A percentile compares a stretch with the other conserved stretches of the same genome.
These are phyloP conservation scores for Kodamaea ohmeri DNA, from an alignment of 1,139 yeast genomes.

Conservation along the genomic window DNA sequence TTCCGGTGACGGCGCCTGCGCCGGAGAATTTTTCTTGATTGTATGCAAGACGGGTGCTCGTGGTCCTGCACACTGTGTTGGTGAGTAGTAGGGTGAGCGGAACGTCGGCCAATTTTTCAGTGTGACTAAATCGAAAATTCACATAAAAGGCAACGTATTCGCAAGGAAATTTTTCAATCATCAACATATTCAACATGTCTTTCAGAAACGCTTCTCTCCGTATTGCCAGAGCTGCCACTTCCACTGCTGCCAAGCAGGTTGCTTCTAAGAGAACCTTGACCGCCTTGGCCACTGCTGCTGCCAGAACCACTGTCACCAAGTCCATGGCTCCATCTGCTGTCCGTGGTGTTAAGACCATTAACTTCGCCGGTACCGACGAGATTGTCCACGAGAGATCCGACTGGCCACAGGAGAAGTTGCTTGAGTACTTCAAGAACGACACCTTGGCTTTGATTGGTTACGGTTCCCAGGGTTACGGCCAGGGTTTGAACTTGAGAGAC, in stretches of 20 bases:
- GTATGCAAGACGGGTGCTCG: background rate
- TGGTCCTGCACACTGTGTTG: slow-evolving; percentile 1
- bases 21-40: background rate
- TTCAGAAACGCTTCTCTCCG: slow-evolving; percentile 62
- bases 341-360: slow-evolving; percentile 94
- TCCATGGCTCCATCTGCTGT: slow-evolving; percentile 39
- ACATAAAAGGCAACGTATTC: slow-evolving; percentile 14
- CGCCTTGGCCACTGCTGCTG: slow-evolving; percentile 52
- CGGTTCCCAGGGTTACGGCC: slow-evolving; percentile 99
- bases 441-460: slow-evolving; percentile 97
- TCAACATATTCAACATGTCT: slow-evolving; percentile 39
- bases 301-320: slow-evolving; percentile 44
- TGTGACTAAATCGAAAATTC: slow-evolving; percentile 8
- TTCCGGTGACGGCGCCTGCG: slow-evolving; percentile 5
- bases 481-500: slow-evolving; percentile 98
- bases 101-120: slow-evolving; percentile 6
- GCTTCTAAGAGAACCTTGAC: slow-evolving; percentile 67
- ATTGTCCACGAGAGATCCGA: slow-evolving; percentile 97
- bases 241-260: slow-evolving; percentile 48
- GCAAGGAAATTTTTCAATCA: slow-evolving; percentile 6
- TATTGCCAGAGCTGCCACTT: slow-evolving; percentile 59
- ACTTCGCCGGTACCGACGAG: slow-evolving; percentile 95
- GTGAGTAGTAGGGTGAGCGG: slow-evolving; percentile 1
- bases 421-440: slow-evolving; percentile 96
- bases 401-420: slow-evolving; percentile 98